These are phyloP conservation scores for Ophiorrhiza pumila DNA, from an alignment of 257 asterid species.

Conservation along the genomic window DNA sequence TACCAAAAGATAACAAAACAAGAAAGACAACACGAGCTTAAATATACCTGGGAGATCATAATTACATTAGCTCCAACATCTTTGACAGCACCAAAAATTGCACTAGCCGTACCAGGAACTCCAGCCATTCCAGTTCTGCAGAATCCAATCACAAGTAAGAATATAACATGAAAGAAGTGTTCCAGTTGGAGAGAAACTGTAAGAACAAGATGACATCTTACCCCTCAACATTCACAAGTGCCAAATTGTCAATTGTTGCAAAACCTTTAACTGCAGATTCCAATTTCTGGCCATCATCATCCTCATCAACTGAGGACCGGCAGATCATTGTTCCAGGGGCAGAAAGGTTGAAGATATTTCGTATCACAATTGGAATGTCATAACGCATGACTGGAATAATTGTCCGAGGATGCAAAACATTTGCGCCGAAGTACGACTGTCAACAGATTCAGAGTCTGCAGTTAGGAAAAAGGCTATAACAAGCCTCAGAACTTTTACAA, in stretches of 20 bases:
- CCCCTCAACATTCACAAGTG: slow-evolving; percentile 99
- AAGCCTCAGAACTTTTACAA: slow-evolving; percentile 18
- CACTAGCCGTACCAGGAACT: slow-evolving; percentile 96
- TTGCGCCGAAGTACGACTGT: slow-evolving; percentile 99
- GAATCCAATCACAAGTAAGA: slow-evolving; percentile 20
- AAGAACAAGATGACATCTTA: slow-evolving; percentile 28
- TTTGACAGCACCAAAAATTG: slow-evolving; percentile 86
- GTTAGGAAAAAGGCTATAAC: slow-evolving; percentile 24
- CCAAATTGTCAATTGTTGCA: slow-evolving; percentile 97
- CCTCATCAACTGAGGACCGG: slow-evolving; percentile 41
- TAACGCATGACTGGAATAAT: slow-evolving; percentile 96
- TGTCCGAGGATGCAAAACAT: slow-evolving; percentile 97
- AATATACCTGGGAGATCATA: slow-evolving; percentile 91
- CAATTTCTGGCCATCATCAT: slow-evolving; percentile 44
- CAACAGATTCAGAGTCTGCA: slow-evolving; percentile 14
- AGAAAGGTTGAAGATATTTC: slow-evolving; percentile 91
- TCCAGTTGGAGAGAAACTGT: background rate
- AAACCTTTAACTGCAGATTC: slow-evolving; percentile 90
- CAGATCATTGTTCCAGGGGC: slow-evolving; percentile 94
- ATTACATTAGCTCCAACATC: slow-evolving; percentile 97
- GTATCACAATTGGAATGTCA: slow-evolving; percentile 94
- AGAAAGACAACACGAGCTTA: background rate
- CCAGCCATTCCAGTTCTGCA: slow-evolving; percentile 99
- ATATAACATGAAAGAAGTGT: background rate
- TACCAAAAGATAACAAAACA: background rate